Percentiles rank a stretch among this genome's conserved stretches.
These are phyloP conservation scores for Ilex asprella DNA, from an alignment of 257 asterid genomes.

Conservation along the genomic window DNA sequence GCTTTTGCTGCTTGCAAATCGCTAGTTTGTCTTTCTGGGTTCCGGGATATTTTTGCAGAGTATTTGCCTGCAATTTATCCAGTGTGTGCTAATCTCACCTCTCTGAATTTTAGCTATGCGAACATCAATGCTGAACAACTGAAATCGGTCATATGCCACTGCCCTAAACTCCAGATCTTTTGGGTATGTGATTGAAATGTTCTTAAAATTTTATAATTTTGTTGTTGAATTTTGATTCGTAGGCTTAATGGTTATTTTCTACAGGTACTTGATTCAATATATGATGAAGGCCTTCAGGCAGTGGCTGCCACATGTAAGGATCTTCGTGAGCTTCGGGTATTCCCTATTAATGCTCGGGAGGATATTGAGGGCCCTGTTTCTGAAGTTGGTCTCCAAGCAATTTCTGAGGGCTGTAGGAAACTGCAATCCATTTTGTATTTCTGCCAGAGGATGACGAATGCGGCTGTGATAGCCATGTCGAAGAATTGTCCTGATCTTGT, in stretches of 20 bases:
- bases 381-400: conserved; percentile 43
- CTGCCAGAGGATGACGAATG: conserved; percentile 52
- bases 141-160: conserved; percentile 31
- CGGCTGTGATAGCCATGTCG: conserved; percentile 48
- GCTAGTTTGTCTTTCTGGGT: conserved; percentile 43
- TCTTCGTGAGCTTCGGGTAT: conserved; percentile 49
- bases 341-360: conserved; percentile 38
- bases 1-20: conserved; percentile 52
- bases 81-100: conserved; percentile 43
- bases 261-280: conserved; percentile 45
- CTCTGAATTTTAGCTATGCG: conserved; percentile 44
- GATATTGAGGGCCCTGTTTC: conserved; percentile 44
- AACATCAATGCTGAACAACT: conserved; percentile 34
- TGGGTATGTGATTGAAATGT: conserved; percentile 31
- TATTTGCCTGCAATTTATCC: conserved; percentile 38
- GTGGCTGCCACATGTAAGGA: conserved; percentile 45
- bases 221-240: background rate
- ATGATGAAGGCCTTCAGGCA: conserved; percentile 57
- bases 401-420: conserved; percentile 54
- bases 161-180: conserved; percentile 42
- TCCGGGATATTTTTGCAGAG: conserved; percentile 31
- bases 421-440: conserved; percentile 41
- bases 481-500: conserved; percentile 41
- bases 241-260: conserved; percentile 1
- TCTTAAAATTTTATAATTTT: background rate